Conservation (phyloP, 352 stramenopile genomes). For the Saprolegnia parasitica region DNA sequence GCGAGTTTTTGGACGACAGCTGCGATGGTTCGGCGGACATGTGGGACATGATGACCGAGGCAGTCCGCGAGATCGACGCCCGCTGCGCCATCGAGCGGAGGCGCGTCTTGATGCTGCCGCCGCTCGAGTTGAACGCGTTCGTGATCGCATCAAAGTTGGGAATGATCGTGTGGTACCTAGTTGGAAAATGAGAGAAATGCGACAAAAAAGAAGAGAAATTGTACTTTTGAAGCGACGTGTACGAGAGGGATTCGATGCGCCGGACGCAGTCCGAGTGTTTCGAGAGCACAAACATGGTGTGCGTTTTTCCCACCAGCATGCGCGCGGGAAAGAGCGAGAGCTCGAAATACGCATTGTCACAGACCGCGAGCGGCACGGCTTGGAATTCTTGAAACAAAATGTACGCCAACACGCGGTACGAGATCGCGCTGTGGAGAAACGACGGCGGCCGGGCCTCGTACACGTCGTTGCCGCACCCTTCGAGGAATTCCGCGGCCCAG, state of each 20-base stretch:
- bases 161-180: conserved; percentile 16
- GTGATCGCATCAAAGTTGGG: conserved; percentile 6
- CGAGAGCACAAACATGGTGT: conserved; percentile 13
- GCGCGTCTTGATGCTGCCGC: neutral
- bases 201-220: neutral
- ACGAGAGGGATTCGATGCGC: conserved; percentile 6
- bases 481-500: conserved; percentile 69
- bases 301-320: neutral
- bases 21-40: neutral
- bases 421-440: conserved; percentile 49
- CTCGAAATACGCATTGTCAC: neutral
- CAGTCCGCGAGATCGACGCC: neutral
- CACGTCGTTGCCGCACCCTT: conserved; percentile 48
- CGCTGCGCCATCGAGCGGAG: conserved; percentile 9
- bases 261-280: conserved; percentile 13
- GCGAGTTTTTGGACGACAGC: neutral
- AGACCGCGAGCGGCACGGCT: conserved; percentile 46
- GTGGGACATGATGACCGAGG: neutral
- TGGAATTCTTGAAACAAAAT: conserved; percentile 65
- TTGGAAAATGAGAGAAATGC: neutral
- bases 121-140: neutral
- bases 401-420: conserved; percentile 47
- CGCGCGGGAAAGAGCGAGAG: conserved; percentile 19
- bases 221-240: conserved; percentile 23
- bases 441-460: conserved; percentile 48